Percentiles rank a stretch among this genome's conserved stretches.
Conservation (phyloP, 2,329 filamentous ascomycete genomes). For the Tricladium varicosporioides region DNA sequence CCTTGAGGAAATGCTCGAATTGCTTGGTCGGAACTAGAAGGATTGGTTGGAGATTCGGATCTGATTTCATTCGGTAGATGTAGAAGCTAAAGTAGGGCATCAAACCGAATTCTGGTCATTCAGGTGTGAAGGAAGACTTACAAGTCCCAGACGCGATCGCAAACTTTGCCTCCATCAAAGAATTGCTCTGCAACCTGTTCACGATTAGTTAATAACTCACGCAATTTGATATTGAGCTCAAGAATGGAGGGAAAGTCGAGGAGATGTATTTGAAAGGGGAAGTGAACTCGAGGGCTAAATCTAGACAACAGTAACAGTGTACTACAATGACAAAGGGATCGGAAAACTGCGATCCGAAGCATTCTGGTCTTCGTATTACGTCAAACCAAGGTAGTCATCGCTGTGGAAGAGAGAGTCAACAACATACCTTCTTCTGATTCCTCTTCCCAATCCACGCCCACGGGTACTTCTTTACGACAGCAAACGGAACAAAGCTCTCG, state of each 20-base stretch:
- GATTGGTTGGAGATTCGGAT: conserved; percentile 49
- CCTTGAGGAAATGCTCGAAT: conserved; percentile 59
- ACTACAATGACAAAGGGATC: neutral
- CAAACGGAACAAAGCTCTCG: conserved; percentile 48
- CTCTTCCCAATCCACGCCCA: conserved; percentile 54
- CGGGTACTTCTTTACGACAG: conserved; percentile 56
- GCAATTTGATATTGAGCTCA: neutral
- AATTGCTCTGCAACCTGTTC: conserved; percentile 34
- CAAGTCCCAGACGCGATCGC: conserved; percentile 70
- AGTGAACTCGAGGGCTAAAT: no score
- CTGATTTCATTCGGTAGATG: conserved; percentile 50
- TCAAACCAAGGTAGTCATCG: neutral
- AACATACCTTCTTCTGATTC: conserved; percentile 49
- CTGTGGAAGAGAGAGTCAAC: neutral
- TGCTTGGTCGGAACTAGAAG: conserved; percentile 68
- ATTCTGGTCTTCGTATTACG: neutral
- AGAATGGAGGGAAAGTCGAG: neutral
- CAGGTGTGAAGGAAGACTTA: no score
- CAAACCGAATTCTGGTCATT: conserved; percentile 1
- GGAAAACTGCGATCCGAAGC: neutral
- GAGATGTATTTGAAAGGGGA: no score
- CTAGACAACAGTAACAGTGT: neutral
- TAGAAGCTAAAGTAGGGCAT: conserved; percentile 56
- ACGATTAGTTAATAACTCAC: neutral
- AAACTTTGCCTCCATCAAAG: conserved; percentile 58